Percentiles rank a stretch among this genome's conserved stretches.
phyloP scores from a whole-genome alignment of 2,329 filamentous ascomycete species.

The Zelopaecilomyces penicillatus region DNA sequence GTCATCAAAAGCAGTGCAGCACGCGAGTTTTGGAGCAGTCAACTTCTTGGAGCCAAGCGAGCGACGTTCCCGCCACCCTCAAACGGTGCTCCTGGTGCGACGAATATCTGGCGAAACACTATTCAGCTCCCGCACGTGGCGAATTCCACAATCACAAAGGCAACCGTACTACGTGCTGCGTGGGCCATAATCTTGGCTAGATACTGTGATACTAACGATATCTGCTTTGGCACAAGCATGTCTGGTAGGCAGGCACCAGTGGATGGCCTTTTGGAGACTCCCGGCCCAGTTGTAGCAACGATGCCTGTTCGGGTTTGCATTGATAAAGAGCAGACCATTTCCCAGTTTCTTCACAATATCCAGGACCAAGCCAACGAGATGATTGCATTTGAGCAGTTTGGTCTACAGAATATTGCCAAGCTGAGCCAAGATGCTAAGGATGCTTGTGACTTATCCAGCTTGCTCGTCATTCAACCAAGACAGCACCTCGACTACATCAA shows the following conservation, averaged over 20 bases:
- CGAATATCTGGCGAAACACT: too few relatives aligned
- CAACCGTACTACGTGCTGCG: conserved; percentile 2
- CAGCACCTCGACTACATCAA: background rate
- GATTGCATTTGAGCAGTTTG: conserved; percentile 17
- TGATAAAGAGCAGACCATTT: conserved; percentile 3
- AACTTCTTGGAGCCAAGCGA: conserved; percentile 8
- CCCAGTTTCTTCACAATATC: conserved; percentile 9
- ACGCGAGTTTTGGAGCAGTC: conserved; percentile 7
- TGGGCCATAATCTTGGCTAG: conserved; percentile 2
- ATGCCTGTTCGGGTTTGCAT: conserved; percentile 10
- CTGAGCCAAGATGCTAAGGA: conserved; percentile 7
- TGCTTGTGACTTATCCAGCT: conserved; percentile 5
- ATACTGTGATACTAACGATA: conserved; percentile 2
- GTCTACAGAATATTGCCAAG: conserved; percentile 19
- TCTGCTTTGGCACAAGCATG: conserved; percentile 5
- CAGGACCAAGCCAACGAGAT: conserved; percentile 17
- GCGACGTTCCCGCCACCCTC: conserved; percentile 1
- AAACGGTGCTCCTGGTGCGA: too few relatives aligned
- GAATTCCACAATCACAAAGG: conserved; percentile 1
- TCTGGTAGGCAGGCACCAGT: conserved; percentile 3
- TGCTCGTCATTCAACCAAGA: conserved; percentile 9
- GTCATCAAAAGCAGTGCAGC: background rate
- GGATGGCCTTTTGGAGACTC: background rate
- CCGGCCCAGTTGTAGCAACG: conserved; percentile 11
- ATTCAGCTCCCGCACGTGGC: background rate